phyloP scores from a whole-genome alignment of 495 filamentous ascomycete genomes.

The Aspergillus nidulans region DNA sequence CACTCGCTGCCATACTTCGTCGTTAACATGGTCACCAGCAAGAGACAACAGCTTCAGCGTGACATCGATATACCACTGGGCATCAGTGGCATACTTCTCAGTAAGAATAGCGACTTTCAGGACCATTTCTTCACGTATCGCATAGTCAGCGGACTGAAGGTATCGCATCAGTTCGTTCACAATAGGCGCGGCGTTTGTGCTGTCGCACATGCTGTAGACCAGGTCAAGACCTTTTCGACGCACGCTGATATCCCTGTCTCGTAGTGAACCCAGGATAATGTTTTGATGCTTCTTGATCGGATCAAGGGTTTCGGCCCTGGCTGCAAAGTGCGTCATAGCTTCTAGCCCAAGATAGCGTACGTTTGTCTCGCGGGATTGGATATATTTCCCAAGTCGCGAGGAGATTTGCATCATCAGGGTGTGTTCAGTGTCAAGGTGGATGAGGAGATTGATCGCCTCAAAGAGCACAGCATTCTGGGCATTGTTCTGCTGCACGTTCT shows the following conservation, averaged over 20 bases:
- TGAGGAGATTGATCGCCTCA: slow-evolving; percentile 97
- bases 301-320: slow-evolving; percentile 88
- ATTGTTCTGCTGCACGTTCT: slow-evolving; percentile 99
- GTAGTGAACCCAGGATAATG: slow-evolving; percentile 88
- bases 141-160: slow-evolving; percentile 93
- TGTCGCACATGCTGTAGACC: slow-evolving; percentile 99
- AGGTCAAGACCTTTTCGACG: slow-evolving; percentile 92
- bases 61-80: slow-evolving; percentile 99
- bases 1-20: slow-evolving; percentile 98
- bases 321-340: slow-evolving; percentile 97
- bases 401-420: slow-evolving; percentile 96
- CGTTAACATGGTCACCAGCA: slow-evolving; percentile 97
- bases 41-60: slow-evolving; percentile 91
- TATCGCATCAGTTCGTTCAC: slow-evolving; percentile 92
- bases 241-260: slow-evolving; percentile 96
- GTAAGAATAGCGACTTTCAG: slow-evolving; percentile 97
- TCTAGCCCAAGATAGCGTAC: slow-evolving; percentile 95
- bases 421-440: slow-evolving; percentile 96
- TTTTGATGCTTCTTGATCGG: slow-evolving; percentile 98
- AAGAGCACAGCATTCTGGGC: slow-evolving; percentile 98
- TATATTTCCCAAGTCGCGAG: slow-evolving; percentile 89
- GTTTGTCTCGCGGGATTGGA: slow-evolving; percentile 94
- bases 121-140: slow-evolving; percentile 98
- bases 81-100: slow-evolving; percentile 96
- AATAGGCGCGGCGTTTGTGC: slow-evolving; percentile 83